Base-by-base conservation (phyloP, 2,329 filamentous ascomycete species). In the Colletotrichum sojae region DNA sequence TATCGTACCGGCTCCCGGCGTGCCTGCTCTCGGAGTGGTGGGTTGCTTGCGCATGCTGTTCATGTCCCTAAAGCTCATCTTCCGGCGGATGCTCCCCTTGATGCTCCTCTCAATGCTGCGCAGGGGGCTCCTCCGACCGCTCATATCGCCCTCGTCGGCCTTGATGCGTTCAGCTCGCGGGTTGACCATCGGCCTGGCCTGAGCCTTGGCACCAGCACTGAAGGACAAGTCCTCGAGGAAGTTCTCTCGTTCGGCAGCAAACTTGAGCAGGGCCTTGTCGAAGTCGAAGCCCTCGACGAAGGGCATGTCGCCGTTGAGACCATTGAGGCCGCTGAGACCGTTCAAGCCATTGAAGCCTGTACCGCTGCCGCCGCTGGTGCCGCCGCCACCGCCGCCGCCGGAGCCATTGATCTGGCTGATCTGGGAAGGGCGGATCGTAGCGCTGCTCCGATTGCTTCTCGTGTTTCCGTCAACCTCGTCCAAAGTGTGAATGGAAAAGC, bases 191-290 rank as follows among this genome's bases (percentile, higher is more conserved):
- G 90, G 89, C 66, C 91, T 85, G 66, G 88, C 83, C 73, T 92
- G 89, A 25, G 92, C 86, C 72, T 94, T 92, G 48, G 93, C 92
- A 51, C 95, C 94, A 22, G 95, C 94, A 73, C 89, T 94, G 78
- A 98, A 94, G 73, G 91, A 94, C 62, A 98, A 87, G 78, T 99
- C 96, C 72, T 97, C 94, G 60, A 98, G 84, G 76, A 99, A 99
- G 69, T 91, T 92, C 75, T 99, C 96, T 72, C 96, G 88, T 83
- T 98, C 95, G n/a, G 91, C 92, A 53, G 96, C 94, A 79, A 99
- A 99, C 82, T 98, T 98, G 76, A 94, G 84, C 73, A 99, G 86
- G 27, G 96, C 95, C 76, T 93, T 91, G 78, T 98, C 96, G 76
- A 99, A 99, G 79, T 98, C 96, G 76, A 93, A 94, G 67, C 81